Base-by-base conservation (phyloP, 352 stramenopile species). In the Globisporangium ultimum region DNA sequence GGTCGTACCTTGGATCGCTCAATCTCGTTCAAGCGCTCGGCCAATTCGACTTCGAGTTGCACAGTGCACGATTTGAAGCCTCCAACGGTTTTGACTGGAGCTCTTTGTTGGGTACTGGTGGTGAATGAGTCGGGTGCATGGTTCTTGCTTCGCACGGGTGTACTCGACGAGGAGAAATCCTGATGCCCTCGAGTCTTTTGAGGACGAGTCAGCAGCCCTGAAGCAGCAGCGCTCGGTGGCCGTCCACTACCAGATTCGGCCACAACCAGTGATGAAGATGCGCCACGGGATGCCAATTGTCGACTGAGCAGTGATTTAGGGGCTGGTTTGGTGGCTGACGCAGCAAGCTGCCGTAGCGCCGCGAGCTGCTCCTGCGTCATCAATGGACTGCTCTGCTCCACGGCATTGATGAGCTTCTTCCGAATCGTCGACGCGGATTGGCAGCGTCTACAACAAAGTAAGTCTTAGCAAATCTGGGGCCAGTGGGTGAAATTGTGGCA, bases 401-500 rank as follows among this genome's bases (percentile, higher is more conserved):
- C 71, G 1, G 78, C 80, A 38, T 72, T 55, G 3, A 80, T 70
- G 41, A 91, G 72, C n/a, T 86, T 84, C 53, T 85, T 87, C 17
- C 82, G 74, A 12, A 91, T 70, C 36, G 67, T 71, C 12, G 82
- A 89, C 2, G 82, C 82, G 0, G 82, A 91, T 42, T 84, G 74
- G 42, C 80, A 90, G 20, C 82, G 70, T 51, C 82, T 89, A 17
- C 7, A 20, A n/a, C 21, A 53, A n/a, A 56, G 51, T 53, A n/a
- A 6, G 9, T 36, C 28, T 36, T 10, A 36, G 28, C 28, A 36
- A 32, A 36, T 11, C 28, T 36, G 28, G 28, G 28, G 8, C 24
- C 24, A n/a, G n/a, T 8, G 21, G 11, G 9, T 17, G 8, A 20
- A 5, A 40, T 11, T 38, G n/a, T 2, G 18, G 24, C 20, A 53